Evolutionary conservation across 1,139 yeast genomes (phyloP).

Genomic region (Candida tropicalis): DNA sequence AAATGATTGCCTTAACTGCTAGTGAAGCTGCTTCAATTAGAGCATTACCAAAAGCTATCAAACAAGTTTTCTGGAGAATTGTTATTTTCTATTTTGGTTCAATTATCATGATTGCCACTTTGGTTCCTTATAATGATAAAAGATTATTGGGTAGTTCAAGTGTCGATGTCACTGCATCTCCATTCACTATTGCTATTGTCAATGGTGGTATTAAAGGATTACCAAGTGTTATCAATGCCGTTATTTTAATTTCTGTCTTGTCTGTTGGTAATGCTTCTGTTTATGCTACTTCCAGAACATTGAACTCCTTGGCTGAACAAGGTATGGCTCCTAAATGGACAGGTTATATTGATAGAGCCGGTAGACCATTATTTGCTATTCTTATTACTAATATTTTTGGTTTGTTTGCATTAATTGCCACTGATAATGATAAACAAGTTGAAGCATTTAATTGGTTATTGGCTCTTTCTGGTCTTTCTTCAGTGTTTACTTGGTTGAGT

Average conservation of each 20-base stretch:
- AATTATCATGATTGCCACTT: slow-evolving; percentile 38
- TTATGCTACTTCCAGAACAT: slow-evolving; percentile 47
- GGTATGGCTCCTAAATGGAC: slow-evolving; percentile 45
- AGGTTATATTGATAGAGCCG: slow-evolving; percentile 43
- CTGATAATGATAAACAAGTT: slow-evolving; percentile 34
- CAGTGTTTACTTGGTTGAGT: slow-evolving; percentile 40
- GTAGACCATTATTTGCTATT: slow-evolving; percentile 47
- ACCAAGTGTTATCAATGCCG: slow-evolving; percentile 49
- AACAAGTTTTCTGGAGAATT: slow-evolving; percentile 51
- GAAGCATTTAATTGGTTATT: slow-evolving; percentile 39
- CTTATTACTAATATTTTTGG: slow-evolving; percentile 39
- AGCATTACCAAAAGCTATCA: slow-evolving; percentile 43
- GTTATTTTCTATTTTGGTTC: slow-evolving; percentile 43
- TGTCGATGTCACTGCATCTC: slow-evolving; percentile 27
- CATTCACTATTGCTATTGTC: slow-evolving; percentile 44
- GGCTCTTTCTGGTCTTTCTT: slow-evolving; percentile 39
- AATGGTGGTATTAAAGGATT: slow-evolving; percentile 53
- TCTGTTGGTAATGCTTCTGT: slow-evolving; percentile 50
- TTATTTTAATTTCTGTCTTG: slow-evolving; percentile 43
- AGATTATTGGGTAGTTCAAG: slow-evolving; percentile 34
- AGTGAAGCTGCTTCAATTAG: slow-evolving; percentile 46
- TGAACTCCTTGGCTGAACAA: slow-evolving; percentile 44
- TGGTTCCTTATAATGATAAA: slow-evolving; percentile 37
- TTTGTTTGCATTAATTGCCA: slow-evolving; percentile 42
- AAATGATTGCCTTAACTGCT: slow-evolving; percentile 44